Base-by-base conservation (phyloP, 495 filamentous ascomycete genomes). In the Aspergillus cavernicola region DNA sequence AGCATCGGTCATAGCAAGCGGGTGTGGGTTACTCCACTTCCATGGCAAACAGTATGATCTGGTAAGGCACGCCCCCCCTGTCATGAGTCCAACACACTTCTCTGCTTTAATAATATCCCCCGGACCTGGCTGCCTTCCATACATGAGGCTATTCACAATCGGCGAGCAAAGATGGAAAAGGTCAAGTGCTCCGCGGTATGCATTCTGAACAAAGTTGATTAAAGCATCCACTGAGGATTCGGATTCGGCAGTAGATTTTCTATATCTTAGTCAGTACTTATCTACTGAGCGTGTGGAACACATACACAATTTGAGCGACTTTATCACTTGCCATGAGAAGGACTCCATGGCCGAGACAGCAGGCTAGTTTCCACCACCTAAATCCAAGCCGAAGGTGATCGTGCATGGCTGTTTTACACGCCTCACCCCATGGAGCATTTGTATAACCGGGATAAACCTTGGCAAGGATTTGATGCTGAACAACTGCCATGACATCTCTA, bases 171-270 rank as follows among this genome's bases (percentile, higher is more conserved):
- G 23, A 26, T 28, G 41, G 28, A 44, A 44, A 13, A 44, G 22
- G 16, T 16, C 23, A 3, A 44, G n/a, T n/a, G 41, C 24, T 11
- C 24, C 24, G 28, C 7, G 20, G 16, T 44, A 44, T 29, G 41
- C 20, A 44, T 44, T 44, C 13, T 44, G 41, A 44, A 44, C 24
- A 28, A 28, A 44, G n/a, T 44, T 44, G 22, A 44, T 22, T 13
- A 44, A 24, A 13, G 22, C 11, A 29, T 44, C 41, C 22, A 44
- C 41, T 9, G 28, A 44, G 24, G 19, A 7, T 44, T 44, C 23
- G 13, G 23, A 8, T n/a, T 29, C 3, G 1, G 12, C 10, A 9
- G 41, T 13, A n/a, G 19, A 4, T 11, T 24, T 16, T 16, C 41
- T 44, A 13, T 13, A n/a, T 16, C 41, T 44, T 12, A 44, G 41